Evolutionary conservation across 2,329 filamentous ascomycete genomes (phyloP).

Genomic region (Lecanosticta acicola): DNA sequence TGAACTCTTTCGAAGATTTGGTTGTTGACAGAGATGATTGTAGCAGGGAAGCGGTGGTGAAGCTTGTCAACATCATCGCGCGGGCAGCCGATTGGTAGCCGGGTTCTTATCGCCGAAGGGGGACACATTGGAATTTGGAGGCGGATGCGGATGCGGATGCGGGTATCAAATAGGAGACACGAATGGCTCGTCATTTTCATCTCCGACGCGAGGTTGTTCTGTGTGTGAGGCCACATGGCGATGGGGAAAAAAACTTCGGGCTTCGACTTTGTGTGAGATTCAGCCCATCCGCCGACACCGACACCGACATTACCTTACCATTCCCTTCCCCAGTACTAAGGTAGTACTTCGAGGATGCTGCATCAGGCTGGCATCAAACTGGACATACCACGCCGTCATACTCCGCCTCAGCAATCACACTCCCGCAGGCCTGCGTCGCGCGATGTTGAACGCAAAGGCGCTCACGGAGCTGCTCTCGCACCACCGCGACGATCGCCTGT

Average conservation of each 20-base stretch:
- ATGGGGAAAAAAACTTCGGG: no score
- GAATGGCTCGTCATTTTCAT: no score
- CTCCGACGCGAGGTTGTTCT: no score
- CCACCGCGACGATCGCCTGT: conserved; percentile 40
- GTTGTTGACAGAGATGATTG: no score
- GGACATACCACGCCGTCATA: not conserved
- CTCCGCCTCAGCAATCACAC: not conserved
- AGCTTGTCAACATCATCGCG: not conserved
- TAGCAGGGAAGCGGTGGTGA: no score
- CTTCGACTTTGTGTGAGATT: no score
- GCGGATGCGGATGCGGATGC: not conserved
- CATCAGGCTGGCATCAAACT: not conserved
- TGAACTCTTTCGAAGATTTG: no score
- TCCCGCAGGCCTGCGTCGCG: not conserved
- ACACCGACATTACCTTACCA: not conserved
- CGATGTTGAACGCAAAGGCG: conserved; percentile 41
- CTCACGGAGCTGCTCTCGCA: conserved; percentile 40
- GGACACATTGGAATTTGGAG: not conserved
- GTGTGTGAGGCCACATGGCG: no score
- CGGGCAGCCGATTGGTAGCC: not conserved
- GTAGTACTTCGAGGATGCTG: not conserved
- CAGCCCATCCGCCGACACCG: no score
- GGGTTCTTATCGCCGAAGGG: not conserved
- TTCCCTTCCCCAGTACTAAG: not conserved
- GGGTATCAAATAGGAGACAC: no score